Evolutionary conservation across 306 rosid species (phyloP).

Genomic region (Sesbania bispinosa): DNA sequence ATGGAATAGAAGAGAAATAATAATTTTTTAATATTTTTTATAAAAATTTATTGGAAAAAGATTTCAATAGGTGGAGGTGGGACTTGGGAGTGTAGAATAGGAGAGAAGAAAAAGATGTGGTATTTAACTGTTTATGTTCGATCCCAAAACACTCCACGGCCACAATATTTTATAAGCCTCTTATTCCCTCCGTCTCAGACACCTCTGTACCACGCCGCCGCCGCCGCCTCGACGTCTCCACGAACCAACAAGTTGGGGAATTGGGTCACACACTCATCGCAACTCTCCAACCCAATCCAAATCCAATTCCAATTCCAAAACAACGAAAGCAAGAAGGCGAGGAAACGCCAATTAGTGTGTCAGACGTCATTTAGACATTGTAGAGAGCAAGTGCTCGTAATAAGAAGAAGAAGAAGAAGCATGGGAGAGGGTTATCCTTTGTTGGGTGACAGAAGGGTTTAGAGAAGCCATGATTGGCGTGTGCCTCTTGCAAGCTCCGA

Average conservation of each 20-base stretch:
- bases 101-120: constrained; percentile 21
- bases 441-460: too few relatives aligned
- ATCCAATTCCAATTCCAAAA: constrained; percentile 22
- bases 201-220: constrained; percentile 31
- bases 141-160: too few relatives aligned
- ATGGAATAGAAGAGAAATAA: too few relatives aligned
- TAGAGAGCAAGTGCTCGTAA: constrained; percentile 46
- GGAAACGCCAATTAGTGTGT: constrained; percentile 48
- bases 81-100: too few relatives aligned
- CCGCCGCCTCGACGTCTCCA: neutral
- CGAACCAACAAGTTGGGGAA: neutral
- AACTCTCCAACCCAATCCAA: constrained; percentile 25
- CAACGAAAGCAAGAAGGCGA: neutral
- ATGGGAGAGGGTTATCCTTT: constrained; percentile 31
- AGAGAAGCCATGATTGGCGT: too few relatives aligned
- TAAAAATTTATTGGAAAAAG: too few relatives aligned
- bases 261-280: constrained; percentile 29
- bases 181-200: constrained; percentile 25
- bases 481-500: too few relatives aligned
- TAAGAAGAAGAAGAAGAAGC: constrained; percentile 37
- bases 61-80: too few relatives aligned
- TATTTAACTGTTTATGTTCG: constrained; percentile 14
- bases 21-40: too few relatives aligned
- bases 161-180: neutral
- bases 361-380: constrained; percentile 66